phyloP scores from a whole-genome alignment of 345 rosid genomes.

The Streptanthus diversifolius region DNA sequence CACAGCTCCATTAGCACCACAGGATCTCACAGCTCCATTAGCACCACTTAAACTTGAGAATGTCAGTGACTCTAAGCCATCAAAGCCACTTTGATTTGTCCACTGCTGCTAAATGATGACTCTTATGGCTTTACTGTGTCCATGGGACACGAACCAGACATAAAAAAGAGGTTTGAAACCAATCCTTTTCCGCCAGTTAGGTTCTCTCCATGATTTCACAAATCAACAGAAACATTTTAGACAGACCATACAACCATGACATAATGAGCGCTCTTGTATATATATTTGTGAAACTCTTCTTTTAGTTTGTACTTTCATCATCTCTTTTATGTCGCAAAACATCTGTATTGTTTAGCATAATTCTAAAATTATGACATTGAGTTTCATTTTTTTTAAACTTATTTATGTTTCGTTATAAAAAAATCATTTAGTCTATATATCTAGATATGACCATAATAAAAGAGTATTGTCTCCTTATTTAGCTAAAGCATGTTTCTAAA shows the following conservation, averaged over 20 bases:
- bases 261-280: not conserved
- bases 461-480: not conserved
- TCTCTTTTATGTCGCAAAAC: not conserved
- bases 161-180: too few relatives aligned
- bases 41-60: not conserved
- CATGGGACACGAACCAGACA: slow-evolving; percentile 13
- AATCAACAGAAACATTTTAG: too few relatives aligned
- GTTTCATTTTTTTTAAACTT: too few relatives aligned
- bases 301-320: too few relatives aligned
- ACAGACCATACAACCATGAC: too few relatives aligned
- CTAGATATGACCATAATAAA: not conserved
- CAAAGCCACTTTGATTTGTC: slow-evolving; percentile 19
- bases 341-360: too few relatives aligned
- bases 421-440: not conserved
- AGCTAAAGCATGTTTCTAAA: not conserved
- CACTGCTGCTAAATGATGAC: slow-evolving; percentile 13
- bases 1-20: slow-evolving; percentile 19
- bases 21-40: slow-evolving; percentile 30
- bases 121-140: not conserved
- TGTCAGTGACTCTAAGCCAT: slow-evolving; percentile 3
- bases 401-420: too few relatives aligned
- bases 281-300: too few relatives aligned
- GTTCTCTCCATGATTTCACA: too few relatives aligned
- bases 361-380: too few relatives aligned
- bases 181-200: too few relatives aligned